A percentile compares a stretch with the other conserved stretches of the same genome.
Conservation (phyloP, 2,329 filamentous ascomycete genomes). For the Arthrinium phaeospermum region DNA sequence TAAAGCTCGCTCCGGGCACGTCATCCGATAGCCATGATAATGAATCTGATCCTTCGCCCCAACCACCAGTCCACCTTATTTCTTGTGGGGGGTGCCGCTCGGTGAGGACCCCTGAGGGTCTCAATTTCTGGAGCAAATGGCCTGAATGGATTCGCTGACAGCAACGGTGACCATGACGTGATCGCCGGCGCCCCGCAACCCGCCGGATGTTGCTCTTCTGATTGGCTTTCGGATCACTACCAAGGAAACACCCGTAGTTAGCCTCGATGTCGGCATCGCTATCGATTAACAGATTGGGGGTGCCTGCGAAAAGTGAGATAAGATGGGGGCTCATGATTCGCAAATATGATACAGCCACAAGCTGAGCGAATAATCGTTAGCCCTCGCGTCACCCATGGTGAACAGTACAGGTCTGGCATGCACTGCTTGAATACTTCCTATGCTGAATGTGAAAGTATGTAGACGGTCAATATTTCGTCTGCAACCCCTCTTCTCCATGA, state of each 20-base stretch:
- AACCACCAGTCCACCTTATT: not conserved
- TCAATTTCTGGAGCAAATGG: not conserved
- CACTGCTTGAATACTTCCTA: no score
- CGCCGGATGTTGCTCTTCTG: not conserved
- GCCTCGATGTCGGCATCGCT: not conserved
- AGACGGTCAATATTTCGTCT: not conserved
- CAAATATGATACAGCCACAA: not conserved
- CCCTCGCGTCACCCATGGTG: not conserved
- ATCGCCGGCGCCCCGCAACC: constrained; percentile 6
- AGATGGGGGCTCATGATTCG: not conserved
- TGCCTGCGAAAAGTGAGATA: not conserved
- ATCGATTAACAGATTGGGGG: not conserved
- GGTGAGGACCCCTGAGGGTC: constrained; percentile 15
- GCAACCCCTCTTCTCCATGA: not conserved
- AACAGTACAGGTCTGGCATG: not conserved
- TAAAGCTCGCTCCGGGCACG: not conserved
- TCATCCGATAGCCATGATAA: not conserved
- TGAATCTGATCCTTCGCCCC: not conserved
- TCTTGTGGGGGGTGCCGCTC: constrained; percentile 9
- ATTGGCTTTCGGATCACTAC: not conserved
- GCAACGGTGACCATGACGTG: constrained; percentile 1
- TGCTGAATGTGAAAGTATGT: not conserved
- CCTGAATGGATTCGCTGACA: not conserved
- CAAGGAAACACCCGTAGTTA: not conserved
- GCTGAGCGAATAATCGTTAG: not conserved